Evolutionary conservation across 495 filamentous ascomycete genomes (phyloP).

Genomic region (Geopyxis carbonaria): DNA sequence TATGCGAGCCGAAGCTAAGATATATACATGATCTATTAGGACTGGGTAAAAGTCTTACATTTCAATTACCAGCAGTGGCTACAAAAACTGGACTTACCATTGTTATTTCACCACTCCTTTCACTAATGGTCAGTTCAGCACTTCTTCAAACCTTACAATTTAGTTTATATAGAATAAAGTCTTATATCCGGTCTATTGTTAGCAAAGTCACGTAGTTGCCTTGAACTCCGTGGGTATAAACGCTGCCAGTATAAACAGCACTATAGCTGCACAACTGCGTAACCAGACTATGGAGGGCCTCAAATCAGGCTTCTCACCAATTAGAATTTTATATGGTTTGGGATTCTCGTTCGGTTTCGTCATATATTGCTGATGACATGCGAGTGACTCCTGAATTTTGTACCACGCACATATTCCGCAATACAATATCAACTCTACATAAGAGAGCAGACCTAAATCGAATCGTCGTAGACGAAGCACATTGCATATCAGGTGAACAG

Average conservation of each 20-base stretch:
- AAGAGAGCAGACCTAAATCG: conserved; percentile 65
- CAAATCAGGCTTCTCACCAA: too few species aligned
- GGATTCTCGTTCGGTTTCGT: too few species aligned
- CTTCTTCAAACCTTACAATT: background rate
- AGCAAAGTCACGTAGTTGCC: conserved; percentile 84
- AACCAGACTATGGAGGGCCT: too few species aligned
- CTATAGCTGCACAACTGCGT: conserved; percentile 44
- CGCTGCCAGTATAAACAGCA: conserved; percentile 76
- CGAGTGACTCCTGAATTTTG: conserved; percentile 86
- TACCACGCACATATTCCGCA: conserved; percentile 58
- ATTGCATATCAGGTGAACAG: conserved; percentile 54
- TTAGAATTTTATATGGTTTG: too few species aligned
- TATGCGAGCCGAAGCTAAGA: background rate
- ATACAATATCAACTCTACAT: conserved; percentile 54
- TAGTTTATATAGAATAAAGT: conserved; percentile 2
- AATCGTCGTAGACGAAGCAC: conserved; percentile 73
- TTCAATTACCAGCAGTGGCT: conserved; percentile 78
- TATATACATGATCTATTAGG: conserved; percentile 6
- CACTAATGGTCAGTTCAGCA: conserved; percentile 54
- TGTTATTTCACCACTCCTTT: conserved; percentile 76
- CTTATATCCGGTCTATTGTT: background rate
- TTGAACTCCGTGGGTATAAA: conserved; percentile 55
- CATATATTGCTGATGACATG: too few species aligned
- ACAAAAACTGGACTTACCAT: conserved; percentile 49
- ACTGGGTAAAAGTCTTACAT: conserved; percentile 76